Evolutionary conservation across 371 early-diverging fungal species (phyloP), one percentile per base, ranked within the genome.

Genomic region (Fennellomyces sp.): DNA sequence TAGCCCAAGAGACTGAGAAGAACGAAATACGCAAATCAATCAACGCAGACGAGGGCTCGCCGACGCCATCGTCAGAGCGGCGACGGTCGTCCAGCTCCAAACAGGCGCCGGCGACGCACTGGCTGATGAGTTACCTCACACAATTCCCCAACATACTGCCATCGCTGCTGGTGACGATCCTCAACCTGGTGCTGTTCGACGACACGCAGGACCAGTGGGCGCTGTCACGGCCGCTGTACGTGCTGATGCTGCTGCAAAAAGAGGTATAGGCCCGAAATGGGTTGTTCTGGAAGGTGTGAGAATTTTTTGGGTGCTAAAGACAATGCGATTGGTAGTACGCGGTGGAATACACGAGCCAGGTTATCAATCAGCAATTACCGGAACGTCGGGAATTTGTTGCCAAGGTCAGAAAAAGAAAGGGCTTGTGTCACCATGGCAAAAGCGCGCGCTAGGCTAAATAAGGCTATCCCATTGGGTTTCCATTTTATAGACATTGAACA

Each of bases 121-220:
- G 80, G 78, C 59, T 91, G n/a, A 71, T 88, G 23, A 64, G 60
- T 19, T 85, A 83, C 47, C 65, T 87, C 10, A 41, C 63, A 11
- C 83, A 85, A 56, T 82, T 77, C 61, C 77, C 83, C n/a, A 75
- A 76, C 25, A 70, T 89, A 23, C 65, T 91, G 35, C 83, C 83
- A 35, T 80, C 80, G 29, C 66, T 93, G 56, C 69, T 94, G 56
- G 58, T 78, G 21, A 78, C 84, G 0, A 68, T 93, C 38, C 85
- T 94, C 59, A 86, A 89, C 47, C 80, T 88, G 11, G 74, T 92
- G 10, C 69, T 94, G 47, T 92, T 94, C 63, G 94, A 94, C 56
- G 92, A 92, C 62, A 78, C 83, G 1, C 75, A 84, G 21, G 91
- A 90, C 60, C 88, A 92, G 52, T 95, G 95, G 95, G 79, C 90